Evolutionary conservation across 306 rosid genomes (phyloP).

Genomic region (Cucurbita pepo): DNA sequence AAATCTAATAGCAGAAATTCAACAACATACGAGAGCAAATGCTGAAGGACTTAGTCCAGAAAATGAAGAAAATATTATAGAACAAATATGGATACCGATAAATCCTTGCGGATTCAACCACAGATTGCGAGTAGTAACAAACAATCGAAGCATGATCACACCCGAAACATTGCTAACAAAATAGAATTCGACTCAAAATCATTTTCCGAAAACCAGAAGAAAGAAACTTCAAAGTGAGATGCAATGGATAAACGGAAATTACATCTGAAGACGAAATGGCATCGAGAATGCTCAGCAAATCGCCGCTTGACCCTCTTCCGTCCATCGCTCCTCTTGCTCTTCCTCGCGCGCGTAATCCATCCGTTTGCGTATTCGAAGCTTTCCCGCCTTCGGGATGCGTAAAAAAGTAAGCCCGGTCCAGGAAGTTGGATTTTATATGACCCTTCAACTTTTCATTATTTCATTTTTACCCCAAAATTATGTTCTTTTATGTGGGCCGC

Average conservation of each 20-base stretch:
- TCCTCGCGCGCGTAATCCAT: neutral
- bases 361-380: neutral
- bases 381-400: conserved; percentile 27
- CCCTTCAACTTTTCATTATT: neutral
- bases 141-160: neutral
- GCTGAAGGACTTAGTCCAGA: neutral
- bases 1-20: neutral
- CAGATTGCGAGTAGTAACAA: neutral
- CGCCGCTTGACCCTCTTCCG: conserved; percentile 27
- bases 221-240: neutral
- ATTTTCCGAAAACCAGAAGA: neutral
- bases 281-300: conserved; percentile 33
- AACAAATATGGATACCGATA: neutral
- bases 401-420: neutral
- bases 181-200: neutral
- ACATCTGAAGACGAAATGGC: conserved; percentile 71
- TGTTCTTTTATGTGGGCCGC: neutral
- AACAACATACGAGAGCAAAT: neutral
- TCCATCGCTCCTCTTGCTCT: conserved; percentile 24
- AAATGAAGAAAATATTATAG: neutral
- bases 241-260: conserved; percentile 9
- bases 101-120: neutral
- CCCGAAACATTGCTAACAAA: neutral
- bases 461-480: neutral
- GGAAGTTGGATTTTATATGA: neutral